phyloP scores from a whole-genome alignment of 768 basidiomycete genomes.

The Pleurotus eryngii region DNA sequence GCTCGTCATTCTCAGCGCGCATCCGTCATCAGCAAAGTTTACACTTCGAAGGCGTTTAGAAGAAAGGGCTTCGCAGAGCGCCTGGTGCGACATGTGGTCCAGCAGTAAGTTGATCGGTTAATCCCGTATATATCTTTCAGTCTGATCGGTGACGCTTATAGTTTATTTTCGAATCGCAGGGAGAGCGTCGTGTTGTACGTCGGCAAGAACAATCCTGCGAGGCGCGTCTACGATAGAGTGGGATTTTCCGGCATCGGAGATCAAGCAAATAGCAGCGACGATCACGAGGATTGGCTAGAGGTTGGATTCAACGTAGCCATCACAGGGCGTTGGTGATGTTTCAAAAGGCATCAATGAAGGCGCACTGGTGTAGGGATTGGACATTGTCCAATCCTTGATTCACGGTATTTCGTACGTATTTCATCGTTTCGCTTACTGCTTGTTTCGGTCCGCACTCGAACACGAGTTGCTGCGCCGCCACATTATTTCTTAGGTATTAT shows the following conservation, averaged over 20 bases:
- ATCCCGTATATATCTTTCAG: conserved; percentile 11
- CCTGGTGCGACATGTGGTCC: conserved; percentile 46
- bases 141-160: conserved; percentile 14
- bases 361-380: too few relatives aligned
- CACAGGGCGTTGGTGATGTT: conserved; percentile 51
- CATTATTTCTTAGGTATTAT: too few relatives aligned
- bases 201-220: conserved; percentile 45
- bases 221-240: conserved; percentile 49
- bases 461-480: too few relatives aligned
- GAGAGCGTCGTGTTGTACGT: conserved; percentile 53
- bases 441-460: too few relatives aligned
- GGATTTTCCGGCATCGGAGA: conserved; percentile 48
- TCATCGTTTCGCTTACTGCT: too few relatives aligned
- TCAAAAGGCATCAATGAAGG: background rate
- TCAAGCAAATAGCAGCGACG: conserved; percentile 20
- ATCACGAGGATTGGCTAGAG: conserved; percentile 48
- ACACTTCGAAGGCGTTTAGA: conserved; percentile 44
- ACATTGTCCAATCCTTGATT: too few relatives aligned
- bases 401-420: too few relatives aligned
- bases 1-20: conserved; percentile 49
- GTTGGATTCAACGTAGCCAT: conserved; percentile 46
- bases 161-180: conserved; percentile 41
- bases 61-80: conserved; percentile 47
- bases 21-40: conserved; percentile 57
- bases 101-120: conserved; percentile 26